Percentiles rank a stretch among this genome's conserved stretches.
These are phyloP conservation scores for Carex scoparia DNA, from an alignment of 176 grass and related monocot genomes.

Conservation along the genomic window DNA sequence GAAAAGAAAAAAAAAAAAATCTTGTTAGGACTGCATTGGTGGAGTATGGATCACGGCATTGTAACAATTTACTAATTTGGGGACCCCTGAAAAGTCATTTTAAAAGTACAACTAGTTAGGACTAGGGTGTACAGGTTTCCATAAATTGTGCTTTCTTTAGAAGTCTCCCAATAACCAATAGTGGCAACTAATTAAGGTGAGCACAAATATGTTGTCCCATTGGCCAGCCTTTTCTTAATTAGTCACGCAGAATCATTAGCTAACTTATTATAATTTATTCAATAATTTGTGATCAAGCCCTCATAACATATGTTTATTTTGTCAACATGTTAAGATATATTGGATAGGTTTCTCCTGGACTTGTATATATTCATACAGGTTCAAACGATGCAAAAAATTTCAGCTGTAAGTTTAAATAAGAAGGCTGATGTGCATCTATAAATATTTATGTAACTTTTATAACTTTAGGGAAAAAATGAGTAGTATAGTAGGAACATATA, in stretches of 20 bases:
- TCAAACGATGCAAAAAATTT: background rate
- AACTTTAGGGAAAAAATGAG: background rate
- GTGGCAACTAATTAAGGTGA: background rate
- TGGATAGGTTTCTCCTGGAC: background rate
- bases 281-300: background rate
- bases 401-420: background rate
- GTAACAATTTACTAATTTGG: background rate
- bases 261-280: background rate
- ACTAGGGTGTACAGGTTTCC: background rate
- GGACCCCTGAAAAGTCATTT: background rate
- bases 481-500: background rate
- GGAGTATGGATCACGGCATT: background rate
- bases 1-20: background rate
- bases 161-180: background rate
- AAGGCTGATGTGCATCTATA: too few relatives aligned
- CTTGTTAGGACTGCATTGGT: background rate
- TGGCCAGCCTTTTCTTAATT: background rate
- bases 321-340: background rate
- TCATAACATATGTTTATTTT: background rate
- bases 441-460: too few relatives aligned
- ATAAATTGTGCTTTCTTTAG: background rate
- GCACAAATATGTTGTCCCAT: slow-evolving; percentile 4
- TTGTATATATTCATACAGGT: background rate
- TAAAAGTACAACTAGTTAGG: background rate
- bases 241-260: background rate